Conservation (phyloP, 441 rosid genomes). For the Populus trichocarpa region DNA sequence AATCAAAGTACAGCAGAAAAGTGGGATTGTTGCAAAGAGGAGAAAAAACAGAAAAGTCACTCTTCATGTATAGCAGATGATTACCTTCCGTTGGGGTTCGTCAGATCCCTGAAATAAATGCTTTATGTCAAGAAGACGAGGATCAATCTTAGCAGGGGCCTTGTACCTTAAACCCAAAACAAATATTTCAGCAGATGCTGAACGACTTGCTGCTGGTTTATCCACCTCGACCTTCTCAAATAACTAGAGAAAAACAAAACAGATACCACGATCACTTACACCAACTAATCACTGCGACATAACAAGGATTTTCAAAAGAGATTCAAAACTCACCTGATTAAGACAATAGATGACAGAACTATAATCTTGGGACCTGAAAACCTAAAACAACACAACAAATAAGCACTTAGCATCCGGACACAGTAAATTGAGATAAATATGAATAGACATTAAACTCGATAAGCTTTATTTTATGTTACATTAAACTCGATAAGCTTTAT, state of each 20-base stretch:
- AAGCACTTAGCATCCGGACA: background rate
- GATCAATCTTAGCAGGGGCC: constrained; percentile 93
- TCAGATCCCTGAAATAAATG: constrained; percentile 66
- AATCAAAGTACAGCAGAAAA: background rate
- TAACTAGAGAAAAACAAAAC: constrained; percentile 37
- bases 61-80: background rate
- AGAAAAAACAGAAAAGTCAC: background rate
- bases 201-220: constrained; percentile 92
- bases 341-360: constrained; percentile 76
- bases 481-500: background rate
- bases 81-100: constrained; percentile 62
- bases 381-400: constrained; percentile 31
- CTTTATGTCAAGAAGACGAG: constrained; percentile 74
- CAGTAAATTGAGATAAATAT: background rate
- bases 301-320: background rate
- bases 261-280: constrained; percentile 10
- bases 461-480: background rate
- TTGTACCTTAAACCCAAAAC: constrained; percentile 71
- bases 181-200: constrained; percentile 83
- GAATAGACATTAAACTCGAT: background rate
- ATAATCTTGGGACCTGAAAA: constrained; percentile 93
- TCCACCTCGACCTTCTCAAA: constrained; percentile 90
- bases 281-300: background rate
- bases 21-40: background rate
- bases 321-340: constrained; percentile 46